These are phyloP conservation scores for Begonia loranthoides DNA, from an alignment of 306 rosid genomes.

Conservation along the genomic window DNA sequence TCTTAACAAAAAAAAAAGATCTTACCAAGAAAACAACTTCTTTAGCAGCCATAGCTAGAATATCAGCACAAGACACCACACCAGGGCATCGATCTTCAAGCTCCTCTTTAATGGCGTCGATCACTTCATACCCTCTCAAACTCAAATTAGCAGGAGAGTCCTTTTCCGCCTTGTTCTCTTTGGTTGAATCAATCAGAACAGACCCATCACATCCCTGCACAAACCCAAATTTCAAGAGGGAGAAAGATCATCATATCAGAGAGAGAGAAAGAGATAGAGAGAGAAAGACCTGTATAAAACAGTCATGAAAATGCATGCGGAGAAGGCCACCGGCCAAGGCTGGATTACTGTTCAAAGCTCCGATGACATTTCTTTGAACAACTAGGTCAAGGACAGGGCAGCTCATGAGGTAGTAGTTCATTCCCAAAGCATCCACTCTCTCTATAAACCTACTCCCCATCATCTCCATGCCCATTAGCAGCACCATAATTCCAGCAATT, in stretches of 20 bases:
- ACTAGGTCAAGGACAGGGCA: constrained; percentile 42
- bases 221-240: neutral
- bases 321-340: constrained; percentile 55
- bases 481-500: neutral
- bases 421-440: constrained; percentile 30
- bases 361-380: constrained; percentile 28
- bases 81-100: constrained; percentile 70
- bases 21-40: constrained; percentile 62
- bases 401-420: constrained; percentile 38
- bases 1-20: no score
- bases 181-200: constrained; percentile 59
- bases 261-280: neutral
- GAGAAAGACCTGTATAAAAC: constrained; percentile 49
- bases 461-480: neutral
- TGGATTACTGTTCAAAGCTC: constrained; percentile 50
- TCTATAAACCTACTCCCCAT: neutral
- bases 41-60: constrained; percentile 73
- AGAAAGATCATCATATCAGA: constrained; percentile 1
- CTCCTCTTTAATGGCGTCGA: constrained; percentile 60
- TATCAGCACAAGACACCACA: constrained; percentile 86
- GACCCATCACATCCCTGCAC: constrained; percentile 86
- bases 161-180: constrained; percentile 65
- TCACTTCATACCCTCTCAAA: constrained; percentile 61
- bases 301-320: constrained; percentile 84
- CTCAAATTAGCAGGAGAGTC: constrained; percentile 89